A percentile compares a stretch with the other conserved stretches of the same genome.
Conservation (phyloP, 352 stramenopile species). For the Pythium sp. region DNA sequence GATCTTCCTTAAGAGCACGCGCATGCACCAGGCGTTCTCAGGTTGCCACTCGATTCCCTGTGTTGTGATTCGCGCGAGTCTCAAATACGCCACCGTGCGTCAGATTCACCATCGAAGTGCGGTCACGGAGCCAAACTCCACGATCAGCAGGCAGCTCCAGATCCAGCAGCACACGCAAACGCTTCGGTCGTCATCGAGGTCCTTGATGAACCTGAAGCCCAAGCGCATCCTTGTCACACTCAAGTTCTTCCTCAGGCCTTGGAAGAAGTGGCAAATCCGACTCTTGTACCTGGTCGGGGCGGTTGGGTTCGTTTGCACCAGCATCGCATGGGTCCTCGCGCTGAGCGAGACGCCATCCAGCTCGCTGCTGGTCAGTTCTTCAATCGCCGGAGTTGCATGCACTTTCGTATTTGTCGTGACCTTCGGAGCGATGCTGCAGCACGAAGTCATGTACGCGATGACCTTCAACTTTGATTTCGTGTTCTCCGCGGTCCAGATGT, state of each 20-base stretch:
- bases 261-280: not conserved
- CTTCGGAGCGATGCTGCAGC: not conserved
- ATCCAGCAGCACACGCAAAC: not conserved
- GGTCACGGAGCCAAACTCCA: not conserved
- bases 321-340: not conserved
- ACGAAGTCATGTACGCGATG: not conserved
- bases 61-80: not conserved
- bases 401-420: not conserved
- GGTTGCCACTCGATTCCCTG: not conserved
- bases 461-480: constrained; percentile 1
- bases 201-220: not conserved
- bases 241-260: not conserved
- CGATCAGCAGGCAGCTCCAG: not conserved
- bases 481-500: not conserved
- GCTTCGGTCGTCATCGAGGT: not conserved
- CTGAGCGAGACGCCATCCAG: not conserved
- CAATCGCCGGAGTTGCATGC: not conserved
- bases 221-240: not conserved
- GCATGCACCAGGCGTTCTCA: not conserved
- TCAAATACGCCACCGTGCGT: not conserved
- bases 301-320: not conserved
- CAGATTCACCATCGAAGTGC: not conserved
- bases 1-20: not conserved
- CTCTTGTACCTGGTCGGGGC: not conserved
- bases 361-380: not conserved